Evolutionary conservation across 2,329 filamentous ascomycete genomes (phyloP).

Genomic region (Fusarium incarnatum): DNA sequence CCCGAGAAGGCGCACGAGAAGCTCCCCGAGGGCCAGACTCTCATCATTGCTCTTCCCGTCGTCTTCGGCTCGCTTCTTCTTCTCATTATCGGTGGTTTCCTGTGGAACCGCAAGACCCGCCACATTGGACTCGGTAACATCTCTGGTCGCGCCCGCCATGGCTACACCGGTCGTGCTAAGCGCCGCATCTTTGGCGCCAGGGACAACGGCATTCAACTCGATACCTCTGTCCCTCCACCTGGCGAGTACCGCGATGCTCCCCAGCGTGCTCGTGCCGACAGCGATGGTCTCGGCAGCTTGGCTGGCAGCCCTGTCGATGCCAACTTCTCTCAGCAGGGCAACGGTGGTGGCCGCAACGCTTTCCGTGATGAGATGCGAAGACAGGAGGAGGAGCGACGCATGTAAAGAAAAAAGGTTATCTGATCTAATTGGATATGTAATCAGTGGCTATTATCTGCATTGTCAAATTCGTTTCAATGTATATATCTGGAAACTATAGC

Average conservation of each 20-base stretch:
- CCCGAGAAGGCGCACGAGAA: conserved; percentile 53
- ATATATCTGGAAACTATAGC: conserved; percentile 26
- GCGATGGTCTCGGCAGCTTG: conserved; percentile 62
- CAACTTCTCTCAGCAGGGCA: conserved; percentile 54
- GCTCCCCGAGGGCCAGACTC: conserved; percentile 53
- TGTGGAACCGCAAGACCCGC: conserved; percentile 67
- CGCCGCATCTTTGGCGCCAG: conserved; percentile 53
- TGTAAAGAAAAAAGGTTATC: conserved; percentile 25
- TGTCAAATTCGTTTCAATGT: conserved; percentile 3
- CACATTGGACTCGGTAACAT: conserved; percentile 63
- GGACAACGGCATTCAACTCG: conserved; percentile 60
- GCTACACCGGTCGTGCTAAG: conserved; percentile 58
- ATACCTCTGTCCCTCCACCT: conserved; percentile 50
- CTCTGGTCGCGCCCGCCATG: conserved; percentile 59
- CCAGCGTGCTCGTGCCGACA: conserved; percentile 52
- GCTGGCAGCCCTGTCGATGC: conserved; percentile 60
- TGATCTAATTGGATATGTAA: not conserved
- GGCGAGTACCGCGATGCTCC: conserved; percentile 54
- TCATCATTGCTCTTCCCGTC: conserved; percentile 66
- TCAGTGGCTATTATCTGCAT: not conserved
- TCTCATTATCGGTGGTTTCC: conserved; percentile 64
- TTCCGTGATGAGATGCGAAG: conserved; percentile 64
- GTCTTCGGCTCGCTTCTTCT: conserved; percentile 61
- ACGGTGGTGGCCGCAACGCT: conserved; percentile 53
- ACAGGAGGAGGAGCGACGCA: conserved; percentile 56